Evolutionary conservation across 805 yeast species (phyloP), one percentile per base, ranked within the genome.

Genomic region (Priceomyces haplophilus): DNA sequence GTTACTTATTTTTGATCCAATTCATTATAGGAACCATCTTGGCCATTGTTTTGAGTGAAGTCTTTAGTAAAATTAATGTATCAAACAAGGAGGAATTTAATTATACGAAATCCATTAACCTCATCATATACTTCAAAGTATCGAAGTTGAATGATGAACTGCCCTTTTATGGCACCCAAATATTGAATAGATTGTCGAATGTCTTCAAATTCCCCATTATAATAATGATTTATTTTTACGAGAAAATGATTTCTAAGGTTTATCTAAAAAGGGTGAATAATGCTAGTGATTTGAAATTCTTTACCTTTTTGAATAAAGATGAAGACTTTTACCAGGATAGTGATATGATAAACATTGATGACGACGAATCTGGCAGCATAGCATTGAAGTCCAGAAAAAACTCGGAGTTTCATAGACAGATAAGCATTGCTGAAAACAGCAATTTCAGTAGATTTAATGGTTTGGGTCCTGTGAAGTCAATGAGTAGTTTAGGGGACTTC

Each of bases 11-110:
- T 46, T 63, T 78, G 47, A 73, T 76, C 40, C 82, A 78, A 44
- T 78, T 78, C 53, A 72, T 78, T 30, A 71, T 78, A 16, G 65
- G 78, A 19, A 75, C 82, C 3, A 76, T 78, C 38, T 64, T 78
- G 19, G 79, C 80, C 7, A 79, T 80, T 37, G 80, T 78, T 0
- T 59, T 78, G 48, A 73, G 72, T 31, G 64, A 66, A 33, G 67
- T 67, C 3, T 69, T 69, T 51, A 59, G 64, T 16, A 62, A 60
- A 37, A 62, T 69, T 5, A 56, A 62, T 18, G 46, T 45, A n/a
- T 52, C 60, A 17, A 63, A 64, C 44, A 60, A 61, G 37, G 71
- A 67, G 44, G 73, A 69, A 42, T 67, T 69, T 42, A 63, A 68
- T 47, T 69, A 66, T 40, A 63, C 66, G 46, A 67, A 65, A 45